A percentile compares a stretch with the other conserved stretches of the same genome.
Evolutionary conservation across 176 grass and related monocot genomes (phyloP).

Genomic region (Bothriochloa decipiens): DNA sequence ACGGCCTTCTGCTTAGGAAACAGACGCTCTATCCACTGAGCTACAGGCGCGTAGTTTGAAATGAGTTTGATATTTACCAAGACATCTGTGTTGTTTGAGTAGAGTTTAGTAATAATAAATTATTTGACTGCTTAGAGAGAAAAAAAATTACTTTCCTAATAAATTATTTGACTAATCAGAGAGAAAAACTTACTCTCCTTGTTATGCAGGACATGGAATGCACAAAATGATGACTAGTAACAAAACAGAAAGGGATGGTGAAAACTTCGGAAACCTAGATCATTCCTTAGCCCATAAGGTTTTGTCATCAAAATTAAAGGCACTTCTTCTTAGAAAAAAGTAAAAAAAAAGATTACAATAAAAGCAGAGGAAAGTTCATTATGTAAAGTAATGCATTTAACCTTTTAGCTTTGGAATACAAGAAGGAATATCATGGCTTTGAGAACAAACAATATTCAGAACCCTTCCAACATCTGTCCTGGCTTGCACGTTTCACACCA

Average conservation of each 20-base stretch:
- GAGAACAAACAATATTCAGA: conserved; percentile 7
- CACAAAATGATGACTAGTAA: neutral
- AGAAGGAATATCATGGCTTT: conserved; percentile 8
- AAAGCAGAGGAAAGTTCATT: neutral
- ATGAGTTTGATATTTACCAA: too few species aligned
- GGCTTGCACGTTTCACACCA: conserved; percentile 7
- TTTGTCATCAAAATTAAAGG: neutral
- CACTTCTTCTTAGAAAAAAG: neutral
- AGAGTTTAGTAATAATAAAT: too few species aligned
- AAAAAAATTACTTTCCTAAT: too few species aligned
- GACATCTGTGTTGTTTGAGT: too few species aligned
- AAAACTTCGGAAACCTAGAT: neutral
- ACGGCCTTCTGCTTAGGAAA: conserved; percentile 92
- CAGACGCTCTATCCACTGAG: conserved; percentile 93
- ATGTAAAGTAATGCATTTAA: neutral
- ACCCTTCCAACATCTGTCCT: neutral
- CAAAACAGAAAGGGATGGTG: too few species aligned
- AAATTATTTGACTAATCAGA: too few species aligned
- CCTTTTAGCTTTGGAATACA: neutral
- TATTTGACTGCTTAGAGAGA: neutral
- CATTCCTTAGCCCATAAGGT: conserved; percentile 37
- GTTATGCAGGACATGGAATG: neutral
- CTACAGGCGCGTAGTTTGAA: conserved; percentile 55
- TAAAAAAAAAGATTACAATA: neutral
- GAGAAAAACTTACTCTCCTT: neutral